Conservation (phyloP, 225 moss, liverwort and hornwort species). For the Takakia lepidozioides region DNA sequence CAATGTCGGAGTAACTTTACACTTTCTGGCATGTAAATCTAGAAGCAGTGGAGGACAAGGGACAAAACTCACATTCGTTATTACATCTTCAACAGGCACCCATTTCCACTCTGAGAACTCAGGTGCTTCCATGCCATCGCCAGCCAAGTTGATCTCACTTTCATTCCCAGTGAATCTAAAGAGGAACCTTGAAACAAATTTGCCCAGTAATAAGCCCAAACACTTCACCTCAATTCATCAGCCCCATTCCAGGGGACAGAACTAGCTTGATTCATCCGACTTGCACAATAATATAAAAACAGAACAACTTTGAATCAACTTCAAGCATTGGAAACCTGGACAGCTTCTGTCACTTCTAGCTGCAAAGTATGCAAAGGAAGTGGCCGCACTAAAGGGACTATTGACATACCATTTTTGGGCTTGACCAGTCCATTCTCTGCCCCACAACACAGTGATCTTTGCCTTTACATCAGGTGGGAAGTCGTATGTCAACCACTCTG, state of each 20-base stretch:
- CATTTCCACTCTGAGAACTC: conserved; percentile 88
- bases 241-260: too few relatives aligned
- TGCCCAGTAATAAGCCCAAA: too few relatives aligned
- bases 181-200: too few relatives aligned
- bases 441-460: conserved; percentile 52
- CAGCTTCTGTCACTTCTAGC: too few relatives aligned
- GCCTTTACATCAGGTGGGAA: conserved; percentile 75
- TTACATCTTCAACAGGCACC: conserved; percentile 50
- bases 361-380: too few relatives aligned
- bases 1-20: too few relatives aligned
- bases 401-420: conserved; percentile 75
- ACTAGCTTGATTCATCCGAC: too few relatives aligned
- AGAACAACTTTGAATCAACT: too few relatives aligned
- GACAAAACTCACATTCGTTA: conserved; percentile 31
- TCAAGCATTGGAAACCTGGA: too few relatives aligned
- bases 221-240: too few relatives aligned
- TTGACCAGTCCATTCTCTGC: conserved; percentile 80
- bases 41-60: neutral
- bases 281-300: too few relatives aligned
- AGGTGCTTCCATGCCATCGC: conserved; percentile 58
- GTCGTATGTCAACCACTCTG: conserved; percentile 78
- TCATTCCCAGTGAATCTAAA: conserved; percentile 72
- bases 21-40: neutral
- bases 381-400: too few relatives aligned
- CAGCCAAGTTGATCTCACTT: conserved; percentile 58